Evolutionary conservation across 1,284 basidiomycete species (phyloP).

Genomic region (Ustilago loliicola): DNA sequence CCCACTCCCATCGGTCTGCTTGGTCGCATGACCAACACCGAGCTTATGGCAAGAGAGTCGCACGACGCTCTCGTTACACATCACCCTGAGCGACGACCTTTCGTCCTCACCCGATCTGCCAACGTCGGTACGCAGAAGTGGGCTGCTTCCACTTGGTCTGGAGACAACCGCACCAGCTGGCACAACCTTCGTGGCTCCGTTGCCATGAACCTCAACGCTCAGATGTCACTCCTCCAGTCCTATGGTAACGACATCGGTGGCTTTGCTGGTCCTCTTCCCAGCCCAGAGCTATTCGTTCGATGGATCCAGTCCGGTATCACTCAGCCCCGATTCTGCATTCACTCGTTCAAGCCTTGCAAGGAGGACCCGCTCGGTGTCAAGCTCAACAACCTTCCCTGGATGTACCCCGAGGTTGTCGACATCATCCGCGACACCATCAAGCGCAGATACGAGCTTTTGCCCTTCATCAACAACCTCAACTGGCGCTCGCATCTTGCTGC

Average conservation of each 20-base stretch:
- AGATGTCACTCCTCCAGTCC: constrained; percentile 68
- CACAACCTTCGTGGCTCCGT: constrained; percentile 72
- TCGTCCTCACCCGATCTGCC: constrained; percentile 72
- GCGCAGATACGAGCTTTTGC: constrained; percentile 72
- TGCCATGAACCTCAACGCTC: constrained; percentile 68
- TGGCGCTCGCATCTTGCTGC: constrained; percentile 71
- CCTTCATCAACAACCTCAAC: constrained; percentile 70
- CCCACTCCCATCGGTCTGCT: constrained; percentile 66
- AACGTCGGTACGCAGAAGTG: constrained; percentile 73
- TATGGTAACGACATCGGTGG: constrained; percentile 72
- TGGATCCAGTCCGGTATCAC: constrained; percentile 72
- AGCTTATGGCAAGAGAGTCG: constrained; percentile 71
- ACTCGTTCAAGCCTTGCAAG: constrained; percentile 72
- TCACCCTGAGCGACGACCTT: constrained; percentile 69
- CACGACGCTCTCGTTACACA: constrained; percentile 68
- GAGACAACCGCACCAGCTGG: constrained; percentile 72
- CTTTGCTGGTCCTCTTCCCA: constrained; percentile 72
- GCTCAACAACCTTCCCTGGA: constrained; percentile 72
- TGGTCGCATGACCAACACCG: constrained; percentile 72
- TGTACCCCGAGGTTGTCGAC: constrained; percentile 72
- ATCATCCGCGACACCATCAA: constrained; percentile 71
- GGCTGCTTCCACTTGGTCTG: constrained; percentile 72
- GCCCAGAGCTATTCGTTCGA: constrained; percentile 71
- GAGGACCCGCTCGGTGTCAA: constrained; percentile 70
- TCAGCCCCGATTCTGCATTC: constrained; percentile 64